phyloP scores from a whole-genome alignment of 371 early-diverging fungal species.

The Phascolomyces articulosus region DNA sequence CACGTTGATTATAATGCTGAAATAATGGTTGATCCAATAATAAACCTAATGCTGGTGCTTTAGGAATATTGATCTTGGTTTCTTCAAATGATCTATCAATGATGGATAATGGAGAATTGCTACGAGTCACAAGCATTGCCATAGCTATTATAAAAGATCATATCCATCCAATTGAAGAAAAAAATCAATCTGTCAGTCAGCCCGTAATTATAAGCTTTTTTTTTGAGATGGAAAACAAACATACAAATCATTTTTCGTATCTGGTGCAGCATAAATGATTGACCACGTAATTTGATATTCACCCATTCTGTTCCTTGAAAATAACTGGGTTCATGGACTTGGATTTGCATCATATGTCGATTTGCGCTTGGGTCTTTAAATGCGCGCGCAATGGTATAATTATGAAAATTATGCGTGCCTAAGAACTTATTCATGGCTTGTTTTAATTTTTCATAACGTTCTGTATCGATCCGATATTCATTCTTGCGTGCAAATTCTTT shows the following conservation, averaged over 20 bases:
- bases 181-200: no score
- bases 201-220: no score
- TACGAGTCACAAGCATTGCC: slow-evolving; percentile 81
- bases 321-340: slow-evolving; percentile 68
- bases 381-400: slow-evolving; percentile 89
- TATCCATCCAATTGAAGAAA: neutral
- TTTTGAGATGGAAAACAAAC: neutral
- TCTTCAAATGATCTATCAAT: slow-evolving; percentile 67
- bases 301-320: slow-evolving; percentile 90
- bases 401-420: slow-evolving; percentile 97
- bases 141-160: no score
- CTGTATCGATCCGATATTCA: slow-evolving; percentile 61
- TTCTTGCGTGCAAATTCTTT: slow-evolving; percentile 51
- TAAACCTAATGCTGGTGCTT: slow-evolving; percentile 97
- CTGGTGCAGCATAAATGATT: slow-evolving; percentile 99
- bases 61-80: slow-evolving; percentile 92
- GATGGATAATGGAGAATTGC: slow-evolving; percentile 66
- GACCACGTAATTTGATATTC: slow-evolving; percentile 91
- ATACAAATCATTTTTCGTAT: slow-evolving; percentile 99
- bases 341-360: slow-evolving; percentile 81
- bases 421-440: slow-evolving; percentile 72
- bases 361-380: slow-evolving; percentile 77
- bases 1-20: slow-evolving; percentile 63
- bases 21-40: slow-evolving; percentile 85
- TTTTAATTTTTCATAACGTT: slow-evolving; percentile 66